Evolutionary conservation across 352 stramenopile species (phyloP), one percentile per base, ranked within the genome.

Genomic region (Phytophthora chlamydospora): DNA sequence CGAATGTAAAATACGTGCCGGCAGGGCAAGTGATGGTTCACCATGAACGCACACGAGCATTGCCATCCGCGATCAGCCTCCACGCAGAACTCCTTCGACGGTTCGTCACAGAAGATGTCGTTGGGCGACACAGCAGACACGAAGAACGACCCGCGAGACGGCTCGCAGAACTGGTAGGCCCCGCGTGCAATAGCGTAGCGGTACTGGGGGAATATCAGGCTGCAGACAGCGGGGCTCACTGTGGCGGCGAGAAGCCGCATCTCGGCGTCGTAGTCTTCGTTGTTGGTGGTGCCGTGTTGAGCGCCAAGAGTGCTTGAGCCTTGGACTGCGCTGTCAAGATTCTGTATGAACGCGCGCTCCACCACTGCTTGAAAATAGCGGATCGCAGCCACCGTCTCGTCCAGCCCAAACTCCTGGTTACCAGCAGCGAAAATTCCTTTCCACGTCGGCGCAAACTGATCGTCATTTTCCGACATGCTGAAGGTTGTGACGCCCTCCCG

Each of bases 41-140:
- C 45, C 68, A 76, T 76, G 17, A 76, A 76, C 3, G 68, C 68
- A 39, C 68, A 76, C 17, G 68, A 76, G 27, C 68, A 76, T n/a
- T 70, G 64, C 68, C 68, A 76, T 2, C 68, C 63, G 24, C 54
- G 54, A 27, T 76, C 61, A 21, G 54, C 54, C 39, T 73, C 68
- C 11, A 76, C 58, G 31, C 55, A 76, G 39, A 76, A 76, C 33
- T 76, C 68, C 36, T 76, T 73, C 4, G 49, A 39, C 5, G 64
- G 58, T 29, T 76, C 68, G 32, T 76, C 68, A 19, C 51, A 67
- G 36, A 76, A 76, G 9, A 67, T 41, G 16, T 73, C 68, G 31
- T 76, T 76, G 14, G 45, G 45, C 3, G 54, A 33, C 39, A 76
- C 53, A 16, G 68, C 59, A 1, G 63, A 73, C 11, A 76, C 44